Percentiles rank a stretch among this genome's conserved stretches.
Conservation (phyloP, 2,329 filamentous ascomycete genomes). For the Calonectria honghensis region DNA sequence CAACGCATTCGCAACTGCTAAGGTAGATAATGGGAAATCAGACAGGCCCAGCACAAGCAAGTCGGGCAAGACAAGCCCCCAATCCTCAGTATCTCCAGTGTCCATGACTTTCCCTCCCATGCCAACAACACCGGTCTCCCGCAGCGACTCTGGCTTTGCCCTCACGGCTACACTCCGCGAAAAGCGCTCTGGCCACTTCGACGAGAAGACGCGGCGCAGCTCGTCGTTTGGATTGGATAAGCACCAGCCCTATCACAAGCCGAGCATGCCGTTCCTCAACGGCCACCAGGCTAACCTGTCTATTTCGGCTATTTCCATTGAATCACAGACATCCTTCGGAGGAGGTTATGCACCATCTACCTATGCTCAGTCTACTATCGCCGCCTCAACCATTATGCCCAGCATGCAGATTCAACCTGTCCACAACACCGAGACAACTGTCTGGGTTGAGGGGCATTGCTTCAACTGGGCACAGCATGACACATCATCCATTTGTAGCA, state of each 20-base stretch:
- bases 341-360: slow-evolving; percentile 86
- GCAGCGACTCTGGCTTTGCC: slow-evolving; percentile 93
- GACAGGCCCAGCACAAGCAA: slow-evolving; percentile 87
- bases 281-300: slow-evolving; percentile 77
- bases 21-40: slow-evolving; percentile 77
- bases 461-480: slow-evolving; percentile 80
- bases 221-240: slow-evolving; percentile 93
- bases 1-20: slow-evolving; percentile 91
- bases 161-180: slow-evolving; percentile 90
- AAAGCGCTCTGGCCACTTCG: slow-evolving; percentile 94
- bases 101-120: slow-evolving; percentile 86
- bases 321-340: slow-evolving; percentile 81
- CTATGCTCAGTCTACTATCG: slow-evolving; percentile 90
- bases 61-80: slow-evolving; percentile 77
- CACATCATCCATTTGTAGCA: slow-evolving; percentile 76
- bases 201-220: slow-evolving; percentile 86
- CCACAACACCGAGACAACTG: slow-evolving; percentile 84
- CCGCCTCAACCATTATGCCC: slow-evolving; percentile 91
- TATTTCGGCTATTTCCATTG: slow-evolving; percentile 75
- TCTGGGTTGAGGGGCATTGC: slow-evolving; percentile 91
- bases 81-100: slow-evolving; percentile 82
- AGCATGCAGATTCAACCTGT: slow-evolving; percentile 88
- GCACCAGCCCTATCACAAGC: slow-evolving; percentile 79
- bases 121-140: slow-evolving; percentile 86
- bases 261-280: slow-evolving; percentile 84